Evolutionary conservation across 257 asterid genomes (phyloP), one percentile per base, ranked within the genome.

Genomic region (Solanum microdontum): DNA sequence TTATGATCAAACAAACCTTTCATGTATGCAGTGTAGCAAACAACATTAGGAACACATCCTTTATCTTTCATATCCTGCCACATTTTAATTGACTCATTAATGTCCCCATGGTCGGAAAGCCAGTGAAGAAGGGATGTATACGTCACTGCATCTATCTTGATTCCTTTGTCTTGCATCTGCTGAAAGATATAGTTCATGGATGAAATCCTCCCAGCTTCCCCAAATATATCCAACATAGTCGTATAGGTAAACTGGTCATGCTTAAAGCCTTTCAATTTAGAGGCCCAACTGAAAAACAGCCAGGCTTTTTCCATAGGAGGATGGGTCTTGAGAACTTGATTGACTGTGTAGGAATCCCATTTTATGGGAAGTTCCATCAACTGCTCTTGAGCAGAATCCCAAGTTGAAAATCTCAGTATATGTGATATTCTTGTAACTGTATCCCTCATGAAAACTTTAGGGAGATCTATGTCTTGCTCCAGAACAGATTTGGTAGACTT

Each of bases 251-350:
- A 97, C 17, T 95, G 98, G 83, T 95, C 99, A 90, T 95, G 99
- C 95, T 92, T 94, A 90, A 95, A 94, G 6, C 89, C 93, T 84
- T 88, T 90, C 76, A 87, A 79, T 85, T 83, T 86, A 33, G 96
- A 90, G 32, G 93, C 96, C 99, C 99, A 97, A 85, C 92, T 94
- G 95, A 97, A 96, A 90, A 97, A 95, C 87, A 97, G 93, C 99
- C 99, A 97, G 33, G 98, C 91, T 84, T 96, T 96, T 70, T 96
- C 95, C 98, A 96, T 91, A n/a, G 98, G 98, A 3, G 99, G 99
- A 64, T 96, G 99, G 11, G 98, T 82, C 89, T 95, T 97, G 91
- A 97, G 98, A 75, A 93, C 99, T 91, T 94, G 98, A 87, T 77
- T 97, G 43, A 95, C 98, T 14, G 96, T 95, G 91, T 84, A 95